Evolutionary conservation across 495 filamentous ascomycete species (phyloP).

Genomic region (Xanthoparmelia taractica): DNA sequence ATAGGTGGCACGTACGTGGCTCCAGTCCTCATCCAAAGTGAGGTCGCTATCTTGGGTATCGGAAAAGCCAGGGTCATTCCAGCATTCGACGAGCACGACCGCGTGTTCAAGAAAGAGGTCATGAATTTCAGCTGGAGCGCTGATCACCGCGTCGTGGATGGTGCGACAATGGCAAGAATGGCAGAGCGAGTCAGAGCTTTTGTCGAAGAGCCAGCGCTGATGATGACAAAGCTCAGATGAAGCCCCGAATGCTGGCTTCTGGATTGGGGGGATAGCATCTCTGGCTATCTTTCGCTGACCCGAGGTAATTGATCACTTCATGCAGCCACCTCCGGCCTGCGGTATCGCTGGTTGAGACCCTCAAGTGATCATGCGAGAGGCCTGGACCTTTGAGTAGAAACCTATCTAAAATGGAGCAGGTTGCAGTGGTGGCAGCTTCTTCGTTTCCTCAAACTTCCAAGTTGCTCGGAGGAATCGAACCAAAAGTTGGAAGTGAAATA

Average conservation of each 20-base stretch:
- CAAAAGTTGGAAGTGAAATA: too few relatives aligned
- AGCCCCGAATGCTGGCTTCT: conserved; percentile 8
- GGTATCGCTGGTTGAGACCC: background rate
- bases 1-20: conserved; percentile 88
- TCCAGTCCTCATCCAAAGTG: conserved; percentile 76
- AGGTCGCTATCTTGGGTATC: conserved; percentile 88
- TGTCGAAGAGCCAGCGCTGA: conserved; percentile 74
- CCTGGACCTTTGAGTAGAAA: background rate
- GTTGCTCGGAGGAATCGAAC: too few relatives aligned
- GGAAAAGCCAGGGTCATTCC: conserved; percentile 69
- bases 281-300: too few relatives aligned
- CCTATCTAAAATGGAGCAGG: background rate
- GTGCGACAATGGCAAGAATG: conserved; percentile 85
- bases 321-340: background rate
- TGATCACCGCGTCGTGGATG: conserved; percentile 91
- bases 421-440: background rate
- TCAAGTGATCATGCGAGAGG: background rate
- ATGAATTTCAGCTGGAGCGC: conserved; percentile 94
- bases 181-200: conserved; percentile 67
- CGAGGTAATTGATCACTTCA: background rate
- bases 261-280: background rate
- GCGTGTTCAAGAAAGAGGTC: conserved; percentile 55
- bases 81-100: conserved; percentile 53
- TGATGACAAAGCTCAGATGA: conserved; percentile 55
- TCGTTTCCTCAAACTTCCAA: too few relatives aligned